Base-by-base conservation (phyloP, 1,284 basidiomycete species). In the Ceratobasidium sp. region DNA sequence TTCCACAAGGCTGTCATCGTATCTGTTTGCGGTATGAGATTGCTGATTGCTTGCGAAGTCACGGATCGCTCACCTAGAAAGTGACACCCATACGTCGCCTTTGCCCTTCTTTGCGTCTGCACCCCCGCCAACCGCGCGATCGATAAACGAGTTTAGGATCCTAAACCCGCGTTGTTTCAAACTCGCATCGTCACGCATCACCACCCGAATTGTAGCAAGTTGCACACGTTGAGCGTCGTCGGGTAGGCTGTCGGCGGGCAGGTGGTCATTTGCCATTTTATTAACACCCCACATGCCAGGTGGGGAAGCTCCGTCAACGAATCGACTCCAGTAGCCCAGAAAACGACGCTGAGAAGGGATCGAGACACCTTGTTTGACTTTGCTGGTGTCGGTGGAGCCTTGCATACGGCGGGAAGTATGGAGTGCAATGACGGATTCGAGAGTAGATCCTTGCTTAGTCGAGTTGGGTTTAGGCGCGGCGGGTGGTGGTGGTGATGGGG, bases 261-360 rank as follows among this genome's bases (percentile, higher is more conserved):
- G 37, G 37, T 2, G 37, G 22, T 59, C 56, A 78, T 64, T 14
- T 19, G 46, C 61, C 77, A 29, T 1, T 41, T 58, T 69, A 29
- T 72, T 72, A 13, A 62, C 62, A 61, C 58, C 62, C 75, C 74
- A 73, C 46, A 64, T 64, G 14, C 76, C 71, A 53, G 80, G 76
- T 2, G 90, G 90, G 0, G 84, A 87, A 63, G 86, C 85, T 58
- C 85, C 83, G 0, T 86, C 83, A 37, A 92, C 84, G n/a, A 91
- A 78, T 5, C 89, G 84, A 1, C 89, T 88, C 91, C 90, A 92
- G 79, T 92, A 92, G 77, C 86, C 85, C 14, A 93, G 82, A 85
- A 89, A 93, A 14, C 91, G 86, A 5, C 87, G 85, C 80, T 92
- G 92, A 75, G 89, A 90, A 0, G 91, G 90, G 76, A 93, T 92